Evolutionary conservation across 805 yeast species (phyloP), one percentile per base, ranked within the genome.

Genomic region (Sugiyamaella marilandica): DNA sequence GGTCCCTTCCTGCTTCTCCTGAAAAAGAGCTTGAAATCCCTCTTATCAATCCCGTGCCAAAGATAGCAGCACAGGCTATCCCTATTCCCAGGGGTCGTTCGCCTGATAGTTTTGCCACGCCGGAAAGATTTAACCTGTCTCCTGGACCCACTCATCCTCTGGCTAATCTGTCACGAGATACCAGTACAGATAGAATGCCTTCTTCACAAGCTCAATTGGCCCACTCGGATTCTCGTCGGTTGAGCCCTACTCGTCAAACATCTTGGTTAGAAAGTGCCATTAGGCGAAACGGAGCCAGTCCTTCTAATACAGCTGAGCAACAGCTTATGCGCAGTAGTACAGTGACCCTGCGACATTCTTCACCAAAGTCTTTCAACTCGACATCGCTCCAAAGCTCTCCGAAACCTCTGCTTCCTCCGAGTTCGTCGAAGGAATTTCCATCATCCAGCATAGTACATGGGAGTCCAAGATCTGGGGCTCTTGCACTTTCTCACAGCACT

Each of bases 221-320:
- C 2, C 43, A 33, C 10, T 34, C 21, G 13, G 58, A 57, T 43
- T 51, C 61, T 10, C 45, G 65, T 18, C 51, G 63, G 9, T 59
- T 62, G 55, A 58, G 62, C 16, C 66, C 66, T 7, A 55, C 50
- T 2, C 43, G 60, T 19, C 63, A 59, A 50, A 58, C 64, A 4
- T 59, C 65, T 10, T 63, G 66, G 66, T 54, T 63, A 10, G 66
- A 62, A 46, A 62, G 64, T 44, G 66, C 66, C 5, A 49, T 62
- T 32, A 55, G 51, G 48, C 57, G 57, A 47, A 62, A 51, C 34
- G 51, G 58, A 44, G 52, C 57, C 1, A 48, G 55, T 41, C 56
- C 54, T 4, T 51, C 49, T 31, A n/a, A 14, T 13, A 26, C 36
- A 4, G 21, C 44, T 13, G 51, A 37, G 10, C 45, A 31, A 11